Conservation (phyloP, 2,329 filamentous ascomycete genomes). For the Xylariaceae sp. region DNA sequence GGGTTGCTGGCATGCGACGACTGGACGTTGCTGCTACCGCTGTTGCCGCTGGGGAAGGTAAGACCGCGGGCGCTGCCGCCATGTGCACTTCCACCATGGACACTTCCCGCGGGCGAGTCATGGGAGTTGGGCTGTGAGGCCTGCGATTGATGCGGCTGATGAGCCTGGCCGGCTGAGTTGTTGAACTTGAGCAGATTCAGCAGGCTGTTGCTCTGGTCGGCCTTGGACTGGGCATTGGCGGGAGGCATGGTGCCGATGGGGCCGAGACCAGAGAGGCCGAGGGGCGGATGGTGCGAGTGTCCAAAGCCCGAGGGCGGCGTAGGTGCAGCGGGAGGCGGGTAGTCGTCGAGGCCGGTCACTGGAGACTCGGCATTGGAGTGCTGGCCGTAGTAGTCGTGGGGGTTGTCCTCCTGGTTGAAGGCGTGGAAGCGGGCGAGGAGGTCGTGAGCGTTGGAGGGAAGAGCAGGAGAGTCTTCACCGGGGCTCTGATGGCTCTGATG, state of each 20-base stretch:
- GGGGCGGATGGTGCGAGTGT: constrained; percentile 39
- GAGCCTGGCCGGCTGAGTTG: constrained; percentile 30
- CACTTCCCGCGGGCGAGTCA: constrained; percentile 23
- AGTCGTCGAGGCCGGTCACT: constrained; percentile 30
- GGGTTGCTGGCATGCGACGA: constrained; percentile 26
- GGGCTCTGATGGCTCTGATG: no score
- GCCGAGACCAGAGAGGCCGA: constrained; percentile 42
- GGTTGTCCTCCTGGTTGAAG: constrained; percentile 29
- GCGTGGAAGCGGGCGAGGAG: constrained; percentile 32
- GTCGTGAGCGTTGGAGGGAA: constrained; percentile 28
- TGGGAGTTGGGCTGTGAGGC: constrained; percentile 31
- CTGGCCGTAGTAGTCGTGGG: constrained; percentile 31
- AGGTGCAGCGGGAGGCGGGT: constrained; percentile 45
- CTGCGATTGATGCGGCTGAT: constrained; percentile 22
- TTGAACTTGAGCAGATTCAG: constrained; percentile 63
- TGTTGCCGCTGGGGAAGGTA: constrained; percentile 22
- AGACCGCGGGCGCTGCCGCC: constrained; percentile 18
- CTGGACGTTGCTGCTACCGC: constrained; percentile 17
- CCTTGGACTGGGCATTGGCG: constrained; percentile 22
- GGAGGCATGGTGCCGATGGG: constrained; percentile 48
- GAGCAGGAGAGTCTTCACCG: constrained; percentile 10
- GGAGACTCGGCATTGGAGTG: constrained; percentile 27
- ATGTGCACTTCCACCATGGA: constrained; percentile 21
- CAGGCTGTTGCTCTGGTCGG: constrained; percentile 53
- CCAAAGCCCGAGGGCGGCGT: constrained; percentile 41